Evolutionary conservation across 2,329 filamentous ascomycete species (phyloP), one percentile per base, ranked within the genome.

Genomic region (Aspergillus thermomutatus): DNA sequence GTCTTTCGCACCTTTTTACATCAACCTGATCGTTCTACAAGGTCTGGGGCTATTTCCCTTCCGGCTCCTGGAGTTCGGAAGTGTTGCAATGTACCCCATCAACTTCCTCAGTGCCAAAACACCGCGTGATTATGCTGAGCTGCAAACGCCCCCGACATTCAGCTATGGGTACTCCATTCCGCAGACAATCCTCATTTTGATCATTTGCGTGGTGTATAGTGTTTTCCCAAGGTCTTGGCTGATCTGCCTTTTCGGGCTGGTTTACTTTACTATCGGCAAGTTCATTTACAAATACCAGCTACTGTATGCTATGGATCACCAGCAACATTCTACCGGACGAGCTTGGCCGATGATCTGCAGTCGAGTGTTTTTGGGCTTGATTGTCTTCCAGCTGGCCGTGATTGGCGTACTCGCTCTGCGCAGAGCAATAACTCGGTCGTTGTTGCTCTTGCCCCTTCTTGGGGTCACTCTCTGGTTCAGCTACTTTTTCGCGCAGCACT

Each of bases 321-420:
- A 91, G 17, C 67, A 74, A 53, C 66, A 75, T 60, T 71, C 72
- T 10, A 97, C 93, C 0, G 95, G 95, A 21, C 87, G 89, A 59
- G 92, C 92, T 4, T 99, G 94, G 94, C 88, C 90, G 50, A 96
- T 99, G 83, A 96, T 99, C 60, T 96, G 92, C 75, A 91, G 94
- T 69, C 90, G 94, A 37, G 83, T 97, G 57, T 85, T 97, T 55
- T 79, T 97, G 25, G 94, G 94, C 1, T 77, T 97, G 9, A 77
- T 95, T 2, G 85, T 97, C 45, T 97, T 97, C 69, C 92, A 99
- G 73, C 76, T 96, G 23, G 91, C 94, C 49, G 94, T 96, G 82
- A 88, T 91, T 23, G 93, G 93, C 3, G 87, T 93, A 60, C 83
- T 99, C 55, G 90, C 90, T 2, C 77, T 94, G 27, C 83, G 87